Conservation (phyloP, 2,329 filamentous ascomycete species). For the Aspergillaceae sp. region DNA sequence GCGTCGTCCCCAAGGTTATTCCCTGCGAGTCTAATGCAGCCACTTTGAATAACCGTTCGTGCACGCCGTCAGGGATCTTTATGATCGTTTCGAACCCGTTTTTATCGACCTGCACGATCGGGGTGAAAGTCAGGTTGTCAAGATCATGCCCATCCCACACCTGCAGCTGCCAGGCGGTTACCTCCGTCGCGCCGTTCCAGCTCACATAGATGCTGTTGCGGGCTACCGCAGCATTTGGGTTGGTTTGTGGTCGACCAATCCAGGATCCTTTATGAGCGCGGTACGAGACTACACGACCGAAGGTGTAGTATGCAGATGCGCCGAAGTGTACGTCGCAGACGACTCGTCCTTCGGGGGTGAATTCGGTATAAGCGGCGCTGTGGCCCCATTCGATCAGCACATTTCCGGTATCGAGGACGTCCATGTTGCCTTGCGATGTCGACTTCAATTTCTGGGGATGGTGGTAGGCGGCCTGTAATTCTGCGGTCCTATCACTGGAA, state of each 20-base stretch:
- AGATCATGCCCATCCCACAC: slow-evolving; percentile 8
- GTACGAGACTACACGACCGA: slow-evolving; percentile 43
- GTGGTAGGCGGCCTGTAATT: slow-evolving; percentile 29
- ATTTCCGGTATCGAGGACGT: slow-evolving; percentile 34
- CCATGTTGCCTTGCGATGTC: slow-evolving; percentile 34
- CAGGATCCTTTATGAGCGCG: slow-evolving; percentile 48
- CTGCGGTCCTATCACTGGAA: slow-evolving; percentile 31
- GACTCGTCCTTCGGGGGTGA: slow-evolving; percentile 40
- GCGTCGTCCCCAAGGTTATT: slow-evolving; percentile 10
- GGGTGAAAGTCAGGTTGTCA: slow-evolving; percentile 7
- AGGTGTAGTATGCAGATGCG: slow-evolving; percentile 25
- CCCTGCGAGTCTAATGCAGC: slow-evolving; percentile 13
- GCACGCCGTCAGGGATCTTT: slow-evolving; percentile 9
- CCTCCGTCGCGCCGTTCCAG: slow-evolving; percentile 42
- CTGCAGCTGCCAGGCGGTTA: slow-evolving; percentile 22
- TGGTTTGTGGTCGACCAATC: slow-evolving; percentile 41
- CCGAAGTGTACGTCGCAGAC: slow-evolving; percentile 47
- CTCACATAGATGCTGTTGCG: slow-evolving; percentile 29
- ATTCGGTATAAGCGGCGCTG: slow-evolving; percentile 44
- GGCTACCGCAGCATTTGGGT: slow-evolving; percentile 16
- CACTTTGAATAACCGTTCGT: slow-evolving; percentile 10
- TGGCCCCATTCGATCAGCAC: slow-evolving; percentile 44
- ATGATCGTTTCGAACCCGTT: slow-evolving; percentile 25
- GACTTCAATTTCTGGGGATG: slow-evolving; percentile 31
- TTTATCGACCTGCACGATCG: slow-evolving; percentile 14